A percentile compares a stretch with the other conserved stretches of the same genome.
These are phyloP conservation scores for Exophiala viscosa DNA, from an alignment of 2,329 filamentous ascomycete genomes.

Conservation along the genomic window DNA sequence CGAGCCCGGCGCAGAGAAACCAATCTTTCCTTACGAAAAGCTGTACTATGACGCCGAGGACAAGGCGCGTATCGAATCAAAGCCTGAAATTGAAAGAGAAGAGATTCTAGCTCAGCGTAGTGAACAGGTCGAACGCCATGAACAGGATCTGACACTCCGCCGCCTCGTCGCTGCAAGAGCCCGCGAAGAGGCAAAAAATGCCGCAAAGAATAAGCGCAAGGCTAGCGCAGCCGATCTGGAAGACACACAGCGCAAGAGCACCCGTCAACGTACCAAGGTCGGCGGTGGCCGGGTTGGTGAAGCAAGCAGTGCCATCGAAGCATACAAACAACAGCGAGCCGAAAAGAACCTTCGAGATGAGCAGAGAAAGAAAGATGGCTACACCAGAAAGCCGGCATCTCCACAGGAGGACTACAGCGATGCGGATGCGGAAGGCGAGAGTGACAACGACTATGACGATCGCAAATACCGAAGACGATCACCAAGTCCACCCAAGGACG, in stretches of 20 bases:
- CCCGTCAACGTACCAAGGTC: slow-evolving; percentile 65
- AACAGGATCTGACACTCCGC: slow-evolving; percentile 77
- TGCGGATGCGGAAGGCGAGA: slow-evolving; percentile 67
- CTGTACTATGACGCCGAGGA: slow-evolving; percentile 72
- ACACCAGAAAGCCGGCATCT: slow-evolving; percentile 47
- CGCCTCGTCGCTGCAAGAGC: slow-evolving; percentile 69
- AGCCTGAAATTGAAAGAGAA: slow-evolving; percentile 89
- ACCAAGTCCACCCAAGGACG: slow-evolving; percentile 56
- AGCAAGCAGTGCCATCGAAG: slow-evolving; percentile 69
- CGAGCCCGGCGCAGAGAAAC: slow-evolving; percentile 47
- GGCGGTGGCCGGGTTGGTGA: slow-evolving; percentile 65
- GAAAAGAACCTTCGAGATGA: slow-evolving; percentile 53
- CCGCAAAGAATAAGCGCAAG: slow-evolving; percentile 65
- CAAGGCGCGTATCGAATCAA: slow-evolving; percentile 72
- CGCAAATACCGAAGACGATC: slow-evolving; percentile 48
- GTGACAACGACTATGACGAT: slow-evolving; percentile 74
- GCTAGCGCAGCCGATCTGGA: slow-evolving; percentile 75
- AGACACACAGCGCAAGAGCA: slow-evolving; percentile 69
- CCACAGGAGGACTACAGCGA: slow-evolving; percentile 55
- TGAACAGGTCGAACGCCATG: slow-evolving; percentile 73
- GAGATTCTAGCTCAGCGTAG: slow-evolving; percentile 83
- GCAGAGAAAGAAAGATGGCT: slow-evolving; percentile 42
- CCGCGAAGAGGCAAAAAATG: slow-evolving; percentile 53
- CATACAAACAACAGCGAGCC: slow-evolving; percentile 59
- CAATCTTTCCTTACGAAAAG: slow-evolving; percentile 78